Conservation (phyloP, 108 stramenopile genomes). For the Cyclostephanos tholiformis region DNA sequence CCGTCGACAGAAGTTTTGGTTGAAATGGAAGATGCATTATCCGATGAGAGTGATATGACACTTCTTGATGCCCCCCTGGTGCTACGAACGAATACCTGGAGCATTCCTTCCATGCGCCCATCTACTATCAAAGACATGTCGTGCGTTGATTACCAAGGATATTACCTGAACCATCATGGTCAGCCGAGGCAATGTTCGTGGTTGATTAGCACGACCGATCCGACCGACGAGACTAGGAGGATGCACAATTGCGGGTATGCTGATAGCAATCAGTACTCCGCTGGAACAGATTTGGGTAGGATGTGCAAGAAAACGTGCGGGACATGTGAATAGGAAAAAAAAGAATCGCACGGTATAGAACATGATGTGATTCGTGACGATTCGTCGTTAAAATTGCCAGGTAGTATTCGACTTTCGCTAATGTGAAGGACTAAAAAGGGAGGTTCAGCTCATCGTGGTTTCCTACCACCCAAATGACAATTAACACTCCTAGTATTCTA, state of each 20-base stretch:
- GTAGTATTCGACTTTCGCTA: too few species aligned
- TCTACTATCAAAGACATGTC: conserved; percentile 3
- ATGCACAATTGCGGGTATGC: conserved; percentile 38
- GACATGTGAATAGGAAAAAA: conserved; percentile 13
- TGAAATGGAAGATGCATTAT: neutral
- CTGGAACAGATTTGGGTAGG: conserved; percentile 35
- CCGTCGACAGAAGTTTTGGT: neutral
- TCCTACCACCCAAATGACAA: too few species aligned
- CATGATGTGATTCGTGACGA: too few species aligned
- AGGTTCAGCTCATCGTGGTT: too few species aligned
- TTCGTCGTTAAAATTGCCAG: too few species aligned
- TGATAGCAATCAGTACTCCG: conserved; percentile 2
- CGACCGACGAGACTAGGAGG: conserved; percentile 22
- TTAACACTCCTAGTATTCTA: too few species aligned
- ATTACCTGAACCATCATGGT: conserved; percentile 37
- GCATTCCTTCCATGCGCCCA: neutral
- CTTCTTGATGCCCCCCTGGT: neutral
- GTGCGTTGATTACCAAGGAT: conserved; percentile 35
- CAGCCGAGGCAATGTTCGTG: conserved; percentile 34
- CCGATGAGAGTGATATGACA: neutral
- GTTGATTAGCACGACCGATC: conserved; percentile 19
- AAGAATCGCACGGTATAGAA: too few species aligned
- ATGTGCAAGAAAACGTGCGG: conserved; percentile 48
- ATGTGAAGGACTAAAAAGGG: too few species aligned
- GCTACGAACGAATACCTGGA: neutral